Conservation (phyloP, 352 stramenopile species). For the Globisporangium uncinulatum region DNA sequence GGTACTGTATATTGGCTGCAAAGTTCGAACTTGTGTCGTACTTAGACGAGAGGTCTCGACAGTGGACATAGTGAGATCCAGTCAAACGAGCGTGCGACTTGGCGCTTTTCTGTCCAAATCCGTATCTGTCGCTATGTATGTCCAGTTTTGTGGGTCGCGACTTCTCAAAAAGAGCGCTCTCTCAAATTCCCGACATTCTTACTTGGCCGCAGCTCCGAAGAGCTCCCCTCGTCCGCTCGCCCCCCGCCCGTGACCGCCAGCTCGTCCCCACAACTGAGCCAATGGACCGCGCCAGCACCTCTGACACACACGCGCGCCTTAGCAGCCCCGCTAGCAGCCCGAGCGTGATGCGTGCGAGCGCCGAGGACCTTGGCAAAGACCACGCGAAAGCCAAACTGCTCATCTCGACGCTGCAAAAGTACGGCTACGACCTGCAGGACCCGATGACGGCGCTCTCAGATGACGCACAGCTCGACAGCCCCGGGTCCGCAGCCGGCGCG, state of each 20-base stretch:
- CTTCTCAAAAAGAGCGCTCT: not conserved
- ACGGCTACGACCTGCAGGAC: conserved; percentile 68
- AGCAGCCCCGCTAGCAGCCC: not conserved
- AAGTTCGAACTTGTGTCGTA: not conserved
- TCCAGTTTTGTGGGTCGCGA: not conserved
- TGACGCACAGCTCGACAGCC: conserved; percentile 9
- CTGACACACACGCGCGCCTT: not conserved
- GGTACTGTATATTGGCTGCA: too few relatives aligned
- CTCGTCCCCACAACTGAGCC: too few relatives aligned
- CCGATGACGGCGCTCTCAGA: conserved; percentile 17
- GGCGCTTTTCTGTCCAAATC: not conserved
- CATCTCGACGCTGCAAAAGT: conserved; percentile 79
- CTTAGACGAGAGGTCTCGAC: not conserved
- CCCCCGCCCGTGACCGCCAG: too few relatives aligned
- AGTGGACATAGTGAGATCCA: conserved; percentile 2
- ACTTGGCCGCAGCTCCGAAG: not conserved
- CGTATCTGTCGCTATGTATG: conserved; percentile 11
- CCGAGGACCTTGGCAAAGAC: conserved; percentile 23
- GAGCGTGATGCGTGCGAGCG: not conserved
- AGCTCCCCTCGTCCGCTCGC: not conserved
- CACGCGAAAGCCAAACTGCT: conserved; percentile 57
- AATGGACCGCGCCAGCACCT: too few relatives aligned
- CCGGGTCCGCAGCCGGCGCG: conserved; percentile 1
- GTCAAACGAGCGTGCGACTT: too few relatives aligned
- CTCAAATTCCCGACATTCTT: conserved; percentile 1